phyloP scores from a whole-genome alignment of 768 basidiomycete genomes.

The Trametes coccinea region DNA sequence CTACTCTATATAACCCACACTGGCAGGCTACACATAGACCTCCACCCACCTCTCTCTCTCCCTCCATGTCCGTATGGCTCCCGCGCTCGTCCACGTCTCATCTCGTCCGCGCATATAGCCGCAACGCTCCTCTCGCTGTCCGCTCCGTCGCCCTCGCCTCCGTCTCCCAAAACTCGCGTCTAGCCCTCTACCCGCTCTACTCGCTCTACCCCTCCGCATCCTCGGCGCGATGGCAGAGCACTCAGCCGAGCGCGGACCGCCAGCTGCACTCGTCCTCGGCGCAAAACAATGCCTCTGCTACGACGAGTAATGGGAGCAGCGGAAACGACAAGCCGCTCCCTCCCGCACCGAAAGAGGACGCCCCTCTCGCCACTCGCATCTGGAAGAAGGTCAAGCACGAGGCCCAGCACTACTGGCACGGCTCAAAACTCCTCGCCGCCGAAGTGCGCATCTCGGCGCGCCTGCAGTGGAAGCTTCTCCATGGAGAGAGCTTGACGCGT shows the following conservation, averaged over 20 bases:
- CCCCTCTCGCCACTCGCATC: slow-evolving; percentile 55
- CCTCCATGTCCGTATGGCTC: slow-evolving; percentile 74
- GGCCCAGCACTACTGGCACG: slow-evolving; percentile 95
- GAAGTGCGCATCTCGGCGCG: slow-evolving; percentile 90
- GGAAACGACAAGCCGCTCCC: slow-evolving; percentile 49
- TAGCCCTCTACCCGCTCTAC: slow-evolving; percentile 4
- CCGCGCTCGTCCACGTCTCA: slow-evolving; percentile 53
- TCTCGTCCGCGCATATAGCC: slow-evolving; percentile 40
- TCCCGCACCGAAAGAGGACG: slow-evolving; percentile 41
- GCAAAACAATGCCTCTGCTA: slow-evolving; percentile 19
- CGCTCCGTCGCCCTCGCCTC: slow-evolving; percentile 26
- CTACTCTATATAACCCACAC: neutral
- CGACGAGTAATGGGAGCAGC: slow-evolving; percentile 24
- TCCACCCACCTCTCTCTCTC: neutral
- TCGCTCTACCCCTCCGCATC: neutral
- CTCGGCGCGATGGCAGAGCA: slow-evolving; percentile 7
- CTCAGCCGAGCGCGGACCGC: slow-evolving; percentile 4
- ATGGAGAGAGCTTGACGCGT: slow-evolving; percentile 88
- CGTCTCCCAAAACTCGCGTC: slow-evolving; percentile 3
- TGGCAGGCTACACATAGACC: neutral
- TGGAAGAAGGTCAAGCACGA: slow-evolving; percentile 98
- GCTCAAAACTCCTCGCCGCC: slow-evolving; percentile 88
- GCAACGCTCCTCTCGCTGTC: slow-evolving; percentile 23
- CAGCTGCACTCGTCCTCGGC: slow-evolving; percentile 20
- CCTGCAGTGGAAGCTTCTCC: slow-evolving; percentile 89